Evolutionary conservation across 225 moss, liverwort and hornwort species (phyloP), one percentile per base, ranked within the genome.

Genomic region (Pleurozium schreberi): DNA sequence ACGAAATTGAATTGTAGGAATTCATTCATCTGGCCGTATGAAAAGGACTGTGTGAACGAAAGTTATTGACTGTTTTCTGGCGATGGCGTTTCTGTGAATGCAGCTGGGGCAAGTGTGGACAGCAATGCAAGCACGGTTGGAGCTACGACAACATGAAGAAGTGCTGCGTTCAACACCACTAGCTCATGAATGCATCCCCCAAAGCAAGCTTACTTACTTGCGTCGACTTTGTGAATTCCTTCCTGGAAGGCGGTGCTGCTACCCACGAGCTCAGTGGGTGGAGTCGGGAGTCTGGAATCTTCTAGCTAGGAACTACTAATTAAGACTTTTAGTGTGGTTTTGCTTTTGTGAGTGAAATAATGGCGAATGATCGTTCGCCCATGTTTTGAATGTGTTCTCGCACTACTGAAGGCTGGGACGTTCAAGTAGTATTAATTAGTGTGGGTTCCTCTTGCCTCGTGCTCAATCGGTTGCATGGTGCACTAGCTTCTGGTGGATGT

Each of bases 101-200:
- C 90, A 91, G 85, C 34, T 14, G 19, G 8, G 80, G 90, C 57
- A 31, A 47, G n/a, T 88, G 91, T 27, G 91, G 79, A 27, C 43
- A 90, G 79, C 62, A 84, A 7, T 90, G 90, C 90, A 87, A 84
- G 84, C 43, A 45, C 9, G 84, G 84, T 55, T 79, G 60, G 28
- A 80, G 57, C 25, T 91, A 80, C 74, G 66, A 88, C 75, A 6
- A 25, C 10, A 47, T 12, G 28, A 67, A 85, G 81, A 85, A 88
- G 26, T 88, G 88, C 81, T 91, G 85, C 84, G 87, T 87, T 9
- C 36, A 76, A 10, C 30, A 18, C 87, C 61, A 79, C 78, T 87
- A 81, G 73, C 18, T 75, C 45, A 18, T 45, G 83, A 23, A 83
- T 18, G n/a, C n/a, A n/a, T n/a, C 63, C 65, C 71, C 34, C 11